phyloP scores from a whole-genome alignment of 768 basidiomycete genomes.

The Leucosporidium scottii region DNA sequence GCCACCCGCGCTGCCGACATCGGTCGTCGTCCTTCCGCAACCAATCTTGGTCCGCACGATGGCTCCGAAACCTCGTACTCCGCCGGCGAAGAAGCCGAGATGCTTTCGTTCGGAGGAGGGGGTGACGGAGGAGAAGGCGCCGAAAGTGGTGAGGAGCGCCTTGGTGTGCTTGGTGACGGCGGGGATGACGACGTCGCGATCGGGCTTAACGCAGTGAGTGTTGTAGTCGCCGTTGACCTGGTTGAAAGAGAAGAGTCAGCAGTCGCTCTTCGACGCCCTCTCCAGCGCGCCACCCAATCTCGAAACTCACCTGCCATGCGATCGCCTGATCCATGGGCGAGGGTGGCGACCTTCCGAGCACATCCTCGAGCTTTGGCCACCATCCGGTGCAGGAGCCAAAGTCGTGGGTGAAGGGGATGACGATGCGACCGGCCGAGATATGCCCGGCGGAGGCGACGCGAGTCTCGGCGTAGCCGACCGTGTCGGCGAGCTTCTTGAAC shows the following conservation, averaged over 20 bases:
- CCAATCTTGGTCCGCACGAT: slow-evolving; percentile 33
- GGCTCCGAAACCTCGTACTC: slow-evolving; percentile 33
- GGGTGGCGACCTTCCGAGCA: slow-evolving; percentile 32
- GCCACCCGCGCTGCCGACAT: background rate
- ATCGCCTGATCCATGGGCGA: slow-evolving; percentile 36
- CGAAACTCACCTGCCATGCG: slow-evolving; percentile 31
- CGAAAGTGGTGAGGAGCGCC: slow-evolving; percentile 28
- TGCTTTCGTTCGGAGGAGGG: slow-evolving; percentile 23
- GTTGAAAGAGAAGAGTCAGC: background rate
- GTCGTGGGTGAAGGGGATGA: slow-evolving; percentile 37
- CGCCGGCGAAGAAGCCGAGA: slow-evolving; percentile 36
- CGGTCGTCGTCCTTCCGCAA: slow-evolving; percentile 16
- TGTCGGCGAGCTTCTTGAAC: slow-evolving; percentile 36
- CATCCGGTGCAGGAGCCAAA: slow-evolving; percentile 37
- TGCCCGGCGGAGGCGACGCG: slow-evolving; percentile 21
- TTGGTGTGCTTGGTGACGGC: slow-evolving; percentile 33
- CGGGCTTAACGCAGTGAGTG: slow-evolving; percentile 37
- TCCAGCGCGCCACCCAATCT: background rate
- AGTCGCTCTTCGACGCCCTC: background rate
- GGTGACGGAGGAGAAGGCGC: slow-evolving; percentile 13
- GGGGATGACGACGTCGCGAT: slow-evolving; percentile 36
- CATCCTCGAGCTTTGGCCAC: slow-evolving; percentile 35
- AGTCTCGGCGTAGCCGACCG: slow-evolving; percentile 28
- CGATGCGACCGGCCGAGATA: slow-evolving; percentile 28
- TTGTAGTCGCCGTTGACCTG: slow-evolving; percentile 37